Evolutionary conservation across 257 asterid species (phyloP), one percentile per base, ranked within the genome.

Genomic region (Salvia miltiorrhiza): DNA sequence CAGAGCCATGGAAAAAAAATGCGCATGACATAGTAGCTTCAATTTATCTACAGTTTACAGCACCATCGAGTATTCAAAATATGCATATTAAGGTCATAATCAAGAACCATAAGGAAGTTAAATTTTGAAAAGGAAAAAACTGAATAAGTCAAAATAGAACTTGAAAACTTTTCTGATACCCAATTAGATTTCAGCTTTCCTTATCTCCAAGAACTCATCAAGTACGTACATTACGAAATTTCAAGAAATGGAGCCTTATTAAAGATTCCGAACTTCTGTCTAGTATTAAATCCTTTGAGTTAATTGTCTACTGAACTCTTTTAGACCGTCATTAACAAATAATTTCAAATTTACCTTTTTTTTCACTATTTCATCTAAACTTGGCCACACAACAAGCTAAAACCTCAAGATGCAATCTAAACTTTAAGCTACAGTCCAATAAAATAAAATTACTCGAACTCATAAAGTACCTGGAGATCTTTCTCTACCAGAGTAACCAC

Each of bases 391-490:
- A 39, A 63, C 61, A 53, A 9, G 9, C 45, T 14, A 7, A 54
- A 23, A 5, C 48, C 66, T 33, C 35, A 21, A 35, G 5, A 26
- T 43, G 8, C 17, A 49, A 21, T 16, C 32, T 45, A 17, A 19
- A 19, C 9, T 37, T 35, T 35, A 8, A 9, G 39, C 50, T 37
- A 72, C 2, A 57, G 13, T 45, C 44, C 1, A 48, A 56, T 52
- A 56, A 62, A 21, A 43, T 11, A 52, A 11, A 30, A 68, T 13
- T 39, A 69, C 19, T 52, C 70, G 17, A 44, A 72, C 20, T 57
- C 65, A 53, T 9, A n/a, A 54, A 48, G 52, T 81, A 86, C 93
- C 96, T 81, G 93, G 86, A 59, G 96, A 85, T 65, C 83, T 81
- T 50, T 84, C 86, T 71, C 74, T 70, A 39, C 78, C 87, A 41